Percentiles rank a stretch among this genome's conserved stretches.
Evolutionary conservation across 805 yeast species (phyloP).

Genomic region (Candida odintsovae): DNA sequence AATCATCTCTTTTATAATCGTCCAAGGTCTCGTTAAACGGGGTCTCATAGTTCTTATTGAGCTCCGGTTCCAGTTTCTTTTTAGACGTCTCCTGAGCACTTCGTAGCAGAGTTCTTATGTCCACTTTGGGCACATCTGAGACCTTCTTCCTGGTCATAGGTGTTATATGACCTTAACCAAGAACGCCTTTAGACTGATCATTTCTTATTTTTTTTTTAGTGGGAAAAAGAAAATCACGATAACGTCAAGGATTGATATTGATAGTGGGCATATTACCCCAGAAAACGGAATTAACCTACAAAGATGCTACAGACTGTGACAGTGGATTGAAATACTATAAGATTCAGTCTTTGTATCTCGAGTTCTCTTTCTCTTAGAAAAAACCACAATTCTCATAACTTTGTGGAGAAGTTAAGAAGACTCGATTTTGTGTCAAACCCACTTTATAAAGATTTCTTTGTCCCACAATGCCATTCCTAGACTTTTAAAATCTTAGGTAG

Average conservation of each 20-base stretch:
- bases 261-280: too few relatives aligned
- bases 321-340: not conserved
- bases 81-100: not conserved
- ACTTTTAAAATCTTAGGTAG: not conserved
- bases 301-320: not conserved
- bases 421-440: not conserved
- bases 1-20: not conserved
- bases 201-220: not conserved
- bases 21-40: not conserved
- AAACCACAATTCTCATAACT: not conserved
- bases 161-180: not conserved
- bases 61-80: not conserved
- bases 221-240: too few relatives aligned
- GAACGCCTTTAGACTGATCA: not conserved
- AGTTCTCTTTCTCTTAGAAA: too few relatives aligned
- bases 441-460: not conserved
- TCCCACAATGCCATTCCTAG: not conserved
- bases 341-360: too few relatives aligned
- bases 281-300: not conserved
- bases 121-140: not conserved
- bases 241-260: too few relatives aligned
- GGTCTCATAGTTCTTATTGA: not conserved
- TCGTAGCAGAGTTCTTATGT: not conserved
- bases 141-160: not conserved
- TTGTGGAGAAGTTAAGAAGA: not conserved